Evolutionary conservation across 768 basidiomycete species (phyloP), one percentile per base, ranked within the genome.

Genomic region (Mrakia frigida): DNA sequence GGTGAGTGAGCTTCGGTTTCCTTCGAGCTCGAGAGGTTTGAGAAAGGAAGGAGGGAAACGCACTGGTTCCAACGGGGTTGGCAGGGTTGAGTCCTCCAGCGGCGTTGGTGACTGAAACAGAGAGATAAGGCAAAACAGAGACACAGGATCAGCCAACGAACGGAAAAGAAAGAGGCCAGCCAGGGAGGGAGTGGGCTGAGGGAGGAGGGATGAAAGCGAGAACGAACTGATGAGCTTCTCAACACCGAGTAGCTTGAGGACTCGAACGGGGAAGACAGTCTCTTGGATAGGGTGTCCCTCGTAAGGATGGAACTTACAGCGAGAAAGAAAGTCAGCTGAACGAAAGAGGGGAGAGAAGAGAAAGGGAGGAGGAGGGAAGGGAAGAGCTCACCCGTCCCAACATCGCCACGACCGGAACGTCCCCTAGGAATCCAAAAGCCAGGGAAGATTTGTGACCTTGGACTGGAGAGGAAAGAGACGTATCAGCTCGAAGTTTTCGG

Each of bases 391-490:
- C 92, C 81, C 94, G 86, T 77, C 93, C 93, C 41, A 95, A 89
- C 91, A 94, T 94, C 14, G 90, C 92, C 4, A 95, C 92, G 16
- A 92, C 93, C 0, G 94, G 91, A 0, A 91, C 87, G 41, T 82
- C 81, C 0, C 92, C 91, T 80, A 94, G 85, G 35, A 89, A 82
- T 9, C 93, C 93, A 83, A 95, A 94, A 0, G 92, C 92, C 31
- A 95, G 85, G 11, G 52, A 52, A 28, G 73, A 92, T 83, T 88
- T 88, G 80, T 95, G 94, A 37, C 94, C 93, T n/a, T 83, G 84
- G 33, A 94, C 93, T 92, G 31, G 25, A 25, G 61, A 25, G 14
- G 13, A n/a, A n/a, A n/a, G 16, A 50, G 18, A 50, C 16, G 16
- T 50, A 21, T 50, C 46, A 50, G 46, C 18, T 21, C 46, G 16